Base-by-base conservation (phyloP, 2,329 filamentous ascomycete genomes). In the Karstenula rhodostoma region DNA sequence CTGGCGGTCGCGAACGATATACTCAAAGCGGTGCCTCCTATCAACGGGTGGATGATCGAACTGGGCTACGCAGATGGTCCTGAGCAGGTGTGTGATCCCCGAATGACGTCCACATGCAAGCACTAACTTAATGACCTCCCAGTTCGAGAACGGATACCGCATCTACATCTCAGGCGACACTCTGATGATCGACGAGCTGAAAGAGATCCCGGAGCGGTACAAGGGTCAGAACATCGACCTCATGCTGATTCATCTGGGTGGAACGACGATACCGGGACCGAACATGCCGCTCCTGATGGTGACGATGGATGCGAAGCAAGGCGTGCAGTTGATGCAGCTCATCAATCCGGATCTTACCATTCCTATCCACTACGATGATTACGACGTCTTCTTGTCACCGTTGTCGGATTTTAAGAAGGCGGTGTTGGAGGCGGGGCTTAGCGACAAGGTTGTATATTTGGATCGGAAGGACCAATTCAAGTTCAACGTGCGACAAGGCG, bases 81-180 rank as follows among this genome's bases (percentile, higher is more conserved):
- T 25, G 33, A 37, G 22, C 49, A 52, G 23, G 42, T 44, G 42
- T 13, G 42, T 44, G 23, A 12, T 44, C 10, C 2, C 42, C 10
- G 42, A 13, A 23, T 22, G 19, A 2, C 10, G 7, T 22, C 3
- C n/a, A 44, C 9, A 22, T 23, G 19, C 10, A 23, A 23, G n/a
- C 13, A 35, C 61, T 37, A n/a, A n/a, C n/a, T n/a, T n/a, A 29
- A 59, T 17, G 22, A 69, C 23, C 56, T 62, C 1, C 62, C 62
- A 4, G 57, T 81, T 85, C 60, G 70, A 80, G 12, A 79, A 75
- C 23, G 84, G 85, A 1, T 87, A 87, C 67, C 75, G 77, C 17
- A 88, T 90, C 67, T 90, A 90, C 74, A 89, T 90, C 60, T 87
- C 87, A 0, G 88, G 88, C 22, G 87, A 90, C 70, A 90, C 87